Base-by-base conservation (phyloP, 2,329 filamentous ascomycete genomes). In the Parastagonospora avenae region DNA sequence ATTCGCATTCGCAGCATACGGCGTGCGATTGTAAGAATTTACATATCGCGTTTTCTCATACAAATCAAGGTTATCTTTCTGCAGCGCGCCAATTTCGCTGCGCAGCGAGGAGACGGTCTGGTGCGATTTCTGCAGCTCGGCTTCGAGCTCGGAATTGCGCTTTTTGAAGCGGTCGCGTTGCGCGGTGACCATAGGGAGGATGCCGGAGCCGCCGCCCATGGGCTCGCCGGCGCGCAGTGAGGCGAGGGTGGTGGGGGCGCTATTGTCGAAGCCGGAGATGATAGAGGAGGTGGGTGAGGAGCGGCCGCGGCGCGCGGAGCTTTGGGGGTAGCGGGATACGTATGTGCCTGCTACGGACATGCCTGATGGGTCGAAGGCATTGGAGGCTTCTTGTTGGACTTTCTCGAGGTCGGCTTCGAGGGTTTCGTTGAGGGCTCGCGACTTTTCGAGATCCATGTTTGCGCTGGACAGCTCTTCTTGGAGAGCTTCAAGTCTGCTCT, bases 41-140 rank as follows among this genome's bases (percentile, higher is more conserved):
- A 97, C 87, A 71, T 99, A 99, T 61, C 94, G 86, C 14, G 93
- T 96, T 82, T 97, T 99, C 75, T 99, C 94, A 73, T 99, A 99
- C 7, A 99, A 82, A 64, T 89, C 92, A 31, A 99, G 81, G 70
- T 99, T 99, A 75, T 99, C 94, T 72, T 92, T 96, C 70, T 99
- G 95, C 35, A 99, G 79, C 1, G 92, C 91, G 5, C 92, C 88
- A 53, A 97, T 86, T 72, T 99, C 94, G 64, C 95, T 91, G 37
- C 94, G 86, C 40, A 99, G 80, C 31, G 92, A 89, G 15, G 92
- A 93, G 16, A 97, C 86, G 0, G 85, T 89, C 40, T 85, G 83
- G 73, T 97, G 91, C 30, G 85, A 84, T 60, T 95, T 92, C 5
- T 92, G 91, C 8, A 97, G 80, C 68, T 97, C 93, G 53, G 89